Evolutionary conservation across 2,329 filamentous ascomycete species (phyloP).

Genomic region (Teratosphaeriaceae sp.): DNA sequence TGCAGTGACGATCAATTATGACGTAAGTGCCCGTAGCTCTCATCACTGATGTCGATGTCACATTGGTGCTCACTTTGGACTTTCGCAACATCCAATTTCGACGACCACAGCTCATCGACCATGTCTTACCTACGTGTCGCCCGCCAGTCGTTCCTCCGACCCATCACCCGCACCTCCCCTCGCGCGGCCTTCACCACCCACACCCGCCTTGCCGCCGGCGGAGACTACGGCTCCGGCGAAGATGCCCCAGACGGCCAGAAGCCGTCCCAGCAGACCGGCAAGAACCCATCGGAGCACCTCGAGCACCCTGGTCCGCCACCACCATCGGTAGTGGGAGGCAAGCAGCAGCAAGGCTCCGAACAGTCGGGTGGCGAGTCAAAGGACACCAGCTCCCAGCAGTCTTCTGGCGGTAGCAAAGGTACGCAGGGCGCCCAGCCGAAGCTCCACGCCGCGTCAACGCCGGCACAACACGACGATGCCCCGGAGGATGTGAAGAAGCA

Average conservation of each 20-base stretch:
- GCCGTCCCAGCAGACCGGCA: constrained; percentile 37
- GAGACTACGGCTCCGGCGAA: constrained; percentile 38
- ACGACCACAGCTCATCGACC: constrained; percentile 2
- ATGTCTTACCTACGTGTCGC: constrained; percentile 17
- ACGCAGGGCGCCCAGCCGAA: constrained; percentile 35
- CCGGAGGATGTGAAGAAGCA: constrained; percentile 34
- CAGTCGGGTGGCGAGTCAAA: constrained; percentile 9
- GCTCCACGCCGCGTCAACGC: constrained; percentile 33
- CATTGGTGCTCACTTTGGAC: no score
- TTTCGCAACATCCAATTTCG: neutral
- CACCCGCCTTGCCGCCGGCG: constrained; percentile 27
- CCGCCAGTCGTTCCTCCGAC: constrained; percentile 14
- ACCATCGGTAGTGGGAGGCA: constrained; percentile 31
- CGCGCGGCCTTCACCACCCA: constrained; percentile 23
- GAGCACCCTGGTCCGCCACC: constrained; percentile 42
- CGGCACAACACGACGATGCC: constrained; percentile 23
- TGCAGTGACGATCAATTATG: no score
- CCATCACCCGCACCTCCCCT: constrained; percentile 10
- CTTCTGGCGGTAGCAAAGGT: constrained; percentile 9
- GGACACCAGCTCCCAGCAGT: constrained; percentile 22
- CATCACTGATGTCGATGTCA: no score
- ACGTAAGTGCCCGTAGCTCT: neutral
- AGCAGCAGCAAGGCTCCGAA: neutral
- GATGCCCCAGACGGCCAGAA: constrained; percentile 37
- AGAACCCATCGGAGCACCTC: constrained; percentile 32